Evolutionary conservation across 768 basidiomycete genomes (phyloP).

Genomic region (Fibroporia radiculosa): DNA sequence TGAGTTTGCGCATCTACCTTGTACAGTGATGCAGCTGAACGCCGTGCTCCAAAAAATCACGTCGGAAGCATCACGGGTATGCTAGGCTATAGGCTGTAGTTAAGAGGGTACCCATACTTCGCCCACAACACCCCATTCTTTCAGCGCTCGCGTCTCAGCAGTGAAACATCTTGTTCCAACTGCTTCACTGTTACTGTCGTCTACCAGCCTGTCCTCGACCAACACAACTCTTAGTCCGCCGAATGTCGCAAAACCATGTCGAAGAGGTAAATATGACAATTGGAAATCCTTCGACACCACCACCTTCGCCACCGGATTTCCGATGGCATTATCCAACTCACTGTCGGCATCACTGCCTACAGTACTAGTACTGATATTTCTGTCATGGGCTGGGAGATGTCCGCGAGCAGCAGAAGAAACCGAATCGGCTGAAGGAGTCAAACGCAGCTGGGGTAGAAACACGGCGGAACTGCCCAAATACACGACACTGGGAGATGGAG

Average conservation of each 20-base stretch:
- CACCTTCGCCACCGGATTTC: conserved; percentile 16
- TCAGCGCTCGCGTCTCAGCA: conserved; percentile 41
- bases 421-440: conserved; percentile 7
- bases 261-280: conserved; percentile 51
- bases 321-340: conserved; percentile 10
- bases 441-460: conserved; percentile 19
- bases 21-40: background rate
- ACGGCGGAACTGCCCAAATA: conserved; percentile 23
- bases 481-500: conserved; percentile 10
- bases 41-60: background rate
- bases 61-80: background rate
- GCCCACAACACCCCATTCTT: conserved; percentile 64
- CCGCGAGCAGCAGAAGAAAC: background rate
- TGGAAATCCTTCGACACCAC: conserved; percentile 51
- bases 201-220: conserved; percentile 44
- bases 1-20: background rate
- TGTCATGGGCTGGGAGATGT: background rate
- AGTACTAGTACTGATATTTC: conserved; percentile 14
- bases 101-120: conserved; percentile 55
- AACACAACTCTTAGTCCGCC: conserved; percentile 71
- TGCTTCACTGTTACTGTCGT: conserved; percentile 22
- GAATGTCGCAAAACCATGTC: conserved; percentile 50
- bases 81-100: background rate
- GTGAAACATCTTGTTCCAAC: conserved; percentile 13
- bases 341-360: conserved; percentile 17